A percentile compares a stretch with the other conserved stretches of the same genome.
Evolutionary conservation across 2,329 filamentous ascomycete genomes (phyloP).

Genomic region (Fusarium virguliforme): DNA sequence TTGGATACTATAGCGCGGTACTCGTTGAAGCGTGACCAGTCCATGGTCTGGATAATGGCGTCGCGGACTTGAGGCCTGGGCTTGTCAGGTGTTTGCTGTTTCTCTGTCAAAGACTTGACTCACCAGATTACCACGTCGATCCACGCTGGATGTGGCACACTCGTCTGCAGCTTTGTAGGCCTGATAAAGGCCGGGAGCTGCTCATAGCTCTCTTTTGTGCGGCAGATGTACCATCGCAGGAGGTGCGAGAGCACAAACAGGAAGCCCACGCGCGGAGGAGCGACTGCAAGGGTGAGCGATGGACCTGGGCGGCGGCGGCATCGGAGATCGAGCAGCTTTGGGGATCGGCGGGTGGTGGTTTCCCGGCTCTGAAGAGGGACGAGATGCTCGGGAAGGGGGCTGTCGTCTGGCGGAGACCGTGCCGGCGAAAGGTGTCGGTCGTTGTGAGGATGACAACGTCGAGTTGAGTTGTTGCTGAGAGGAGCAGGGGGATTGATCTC

Average conservation of each 20-base stretch:
- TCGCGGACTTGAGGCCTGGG: constrained; percentile 40
- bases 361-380: constrained; percentile 42
- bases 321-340: constrained; percentile 31
- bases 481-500: constrained; percentile 35
- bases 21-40: constrained; percentile 36
- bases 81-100: not conserved
- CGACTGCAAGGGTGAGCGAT: constrained; percentile 24
- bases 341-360: not conserved
- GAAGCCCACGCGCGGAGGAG: constrained; percentile 41
- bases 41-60: constrained; percentile 41
- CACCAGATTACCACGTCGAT: constrained; percentile 46
- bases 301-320: constrained; percentile 39
- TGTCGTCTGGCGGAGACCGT: constrained; percentile 24
- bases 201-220: constrained; percentile 46
- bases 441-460: constrained; percentile 37
- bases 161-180: constrained; percentile 47
- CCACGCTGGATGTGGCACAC: constrained; percentile 49
- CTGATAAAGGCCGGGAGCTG: constrained; percentile 45
- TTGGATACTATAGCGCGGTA: constrained; percentile 17
- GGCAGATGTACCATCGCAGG: constrained; percentile 44
- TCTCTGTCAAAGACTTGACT: not conserved
- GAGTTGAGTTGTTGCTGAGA: constrained; percentile 35
- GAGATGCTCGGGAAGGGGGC: constrained; percentile 48
- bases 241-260: constrained; percentile 36
- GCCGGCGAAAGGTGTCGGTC: constrained; percentile 29